A percentile compares a stretch with the other conserved stretches of the same genome.
These are phyloP conservation scores for Cryptosporidium tyzzeri DNA, from an alignment of 169 alveolate species.

Conservation along the genomic window DNA sequence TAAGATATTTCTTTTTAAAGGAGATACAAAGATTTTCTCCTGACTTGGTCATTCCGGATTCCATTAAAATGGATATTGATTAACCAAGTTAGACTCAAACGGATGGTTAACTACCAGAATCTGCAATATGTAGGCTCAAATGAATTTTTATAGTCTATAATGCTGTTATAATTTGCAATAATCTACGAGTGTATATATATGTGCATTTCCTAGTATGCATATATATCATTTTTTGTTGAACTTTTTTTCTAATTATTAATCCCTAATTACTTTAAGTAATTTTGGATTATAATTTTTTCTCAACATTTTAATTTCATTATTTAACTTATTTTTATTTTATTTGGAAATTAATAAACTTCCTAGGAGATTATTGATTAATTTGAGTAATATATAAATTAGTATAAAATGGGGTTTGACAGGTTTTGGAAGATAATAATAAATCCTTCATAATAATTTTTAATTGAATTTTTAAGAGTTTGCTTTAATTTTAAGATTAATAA, in stretches of 20 bases:
- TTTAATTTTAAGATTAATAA: neutral
- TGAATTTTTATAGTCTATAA: conserved; percentile 10
- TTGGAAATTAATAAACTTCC: neutral
- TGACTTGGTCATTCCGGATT: conserved; percentile 84
- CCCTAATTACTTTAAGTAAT: neutral
- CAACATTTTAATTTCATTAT: neutral
- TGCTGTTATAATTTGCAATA: neutral
- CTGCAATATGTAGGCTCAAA: conserved; percentile 22
- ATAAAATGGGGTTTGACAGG: neutral
- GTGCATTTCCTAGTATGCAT: neutral
- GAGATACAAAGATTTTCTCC: conserved; percentile 88
- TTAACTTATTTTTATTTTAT: too few relatives aligned
- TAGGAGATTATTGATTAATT: neutral
- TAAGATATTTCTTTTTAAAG: conserved; percentile 85
- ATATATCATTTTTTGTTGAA: neutral
- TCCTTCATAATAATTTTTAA: too few relatives aligned
- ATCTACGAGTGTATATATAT: neutral
- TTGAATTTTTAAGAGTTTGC: too few relatives aligned
- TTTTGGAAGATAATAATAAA: neutral
- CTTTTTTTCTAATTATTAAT: neutral
- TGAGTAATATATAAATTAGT: neutral
- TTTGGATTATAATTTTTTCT: neutral
- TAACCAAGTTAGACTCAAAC: conserved; percentile 4
- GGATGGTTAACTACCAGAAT: neutral
- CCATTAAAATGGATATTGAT: conserved; percentile 25